These are phyloP conservation scores for Entelexis sorbosivorans DNA, from an alignment of 1,139 yeast genomes.

Conservation along the genomic window DNA sequence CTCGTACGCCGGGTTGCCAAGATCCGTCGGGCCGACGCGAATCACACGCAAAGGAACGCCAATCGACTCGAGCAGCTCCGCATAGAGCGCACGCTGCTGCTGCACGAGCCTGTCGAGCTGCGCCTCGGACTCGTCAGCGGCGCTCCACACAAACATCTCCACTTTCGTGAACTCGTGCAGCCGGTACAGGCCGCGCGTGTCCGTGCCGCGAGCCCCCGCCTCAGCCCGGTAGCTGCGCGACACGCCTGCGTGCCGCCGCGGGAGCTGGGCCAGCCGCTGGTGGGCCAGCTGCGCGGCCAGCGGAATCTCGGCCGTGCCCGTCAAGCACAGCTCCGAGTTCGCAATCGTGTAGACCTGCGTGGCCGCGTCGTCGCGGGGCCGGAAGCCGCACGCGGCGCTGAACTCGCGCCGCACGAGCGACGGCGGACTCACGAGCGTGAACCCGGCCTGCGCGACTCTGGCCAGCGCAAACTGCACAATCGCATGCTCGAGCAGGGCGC, in stretches of 20 bases:
- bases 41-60: slow-evolving; percentile 75
- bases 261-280: slow-evolving; percentile 34
- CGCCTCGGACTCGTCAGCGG: slow-evolving; percentile 35
- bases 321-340: slow-evolving; percentile 44
- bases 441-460: slow-evolving; percentile 55
- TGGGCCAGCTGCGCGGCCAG: slow-evolving; percentile 62
- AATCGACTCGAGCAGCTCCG: slow-evolving; percentile 34
- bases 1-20: slow-evolving; percentile 87
- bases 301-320: slow-evolving; percentile 95
- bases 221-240: slow-evolving; percentile 89
- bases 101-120: slow-evolving; percentile 51
- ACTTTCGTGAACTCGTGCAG: slow-evolving; percentile 98
- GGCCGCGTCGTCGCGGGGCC: slow-evolving; percentile 73
- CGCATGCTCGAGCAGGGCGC: slow-evolving; percentile 84
- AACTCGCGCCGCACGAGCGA: slow-evolving; percentile 70
- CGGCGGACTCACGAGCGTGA: slow-evolving; percentile 68
- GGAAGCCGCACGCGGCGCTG: slow-evolving; percentile 84
- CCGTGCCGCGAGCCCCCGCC: slow-evolving; percentile 93
- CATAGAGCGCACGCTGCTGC: slow-evolving; percentile 55
- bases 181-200: slow-evolving; percentile 82
- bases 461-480: slow-evolving; percentile 65
- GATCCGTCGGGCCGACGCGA: slow-evolving; percentile 80
- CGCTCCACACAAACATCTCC: slow-evolving; percentile 72
- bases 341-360: slow-evolving; percentile 66
- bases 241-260: slow-evolving; percentile 62